Percentiles rank a stretch among this genome's conserved stretches.
Conservation (phyloP, 768 basidiomycete genomes). For the Russula virescens region DNA sequence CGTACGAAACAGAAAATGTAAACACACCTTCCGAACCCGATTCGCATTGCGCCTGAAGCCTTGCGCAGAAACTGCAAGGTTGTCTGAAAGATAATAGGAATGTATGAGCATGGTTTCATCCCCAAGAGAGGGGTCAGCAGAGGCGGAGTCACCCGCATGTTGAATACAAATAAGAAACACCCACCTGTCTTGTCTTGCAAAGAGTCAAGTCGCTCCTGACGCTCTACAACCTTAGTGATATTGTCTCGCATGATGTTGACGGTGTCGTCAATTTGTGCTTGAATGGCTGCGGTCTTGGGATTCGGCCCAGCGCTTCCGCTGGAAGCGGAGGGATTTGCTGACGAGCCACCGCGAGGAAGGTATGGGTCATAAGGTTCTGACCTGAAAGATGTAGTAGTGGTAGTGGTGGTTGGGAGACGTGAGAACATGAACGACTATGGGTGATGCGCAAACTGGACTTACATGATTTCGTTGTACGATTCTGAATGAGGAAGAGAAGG, state of each 20-base stretch:
- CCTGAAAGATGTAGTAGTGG: conserved; percentile 43
- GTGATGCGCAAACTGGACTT: background rate
- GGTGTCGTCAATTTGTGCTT: conserved; percentile 95
- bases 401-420: conserved; percentile 3
- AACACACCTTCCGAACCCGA: conserved; percentile 87
- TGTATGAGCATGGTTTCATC: background rate
- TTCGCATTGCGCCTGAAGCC: conserved; percentile 97
- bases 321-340: conserved; percentile 45
- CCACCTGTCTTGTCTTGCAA: conserved; percentile 97
- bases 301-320: conserved; percentile 44
- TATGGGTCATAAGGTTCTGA: conserved; percentile 99
- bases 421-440: conserved; percentile 11
- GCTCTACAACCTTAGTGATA: conserved; percentile 91
- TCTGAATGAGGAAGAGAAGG: background rate
- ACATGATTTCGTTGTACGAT: conserved; percentile 20
- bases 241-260: conserved; percentile 98
- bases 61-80: conserved; percentile 96
- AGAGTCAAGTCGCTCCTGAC: conserved; percentile 90
- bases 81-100: conserved; percentile 49
- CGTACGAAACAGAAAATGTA: background rate
- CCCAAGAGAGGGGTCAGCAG: background rate
- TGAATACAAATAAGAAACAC: conserved; percentile 29
- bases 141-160: background rate
- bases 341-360: conserved; percentile 76
- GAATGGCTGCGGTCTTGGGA: conserved; percentile 89